Conservation (phyloP, 2,329 filamentous ascomycete species). For the Tothia fuscella region DNA sequence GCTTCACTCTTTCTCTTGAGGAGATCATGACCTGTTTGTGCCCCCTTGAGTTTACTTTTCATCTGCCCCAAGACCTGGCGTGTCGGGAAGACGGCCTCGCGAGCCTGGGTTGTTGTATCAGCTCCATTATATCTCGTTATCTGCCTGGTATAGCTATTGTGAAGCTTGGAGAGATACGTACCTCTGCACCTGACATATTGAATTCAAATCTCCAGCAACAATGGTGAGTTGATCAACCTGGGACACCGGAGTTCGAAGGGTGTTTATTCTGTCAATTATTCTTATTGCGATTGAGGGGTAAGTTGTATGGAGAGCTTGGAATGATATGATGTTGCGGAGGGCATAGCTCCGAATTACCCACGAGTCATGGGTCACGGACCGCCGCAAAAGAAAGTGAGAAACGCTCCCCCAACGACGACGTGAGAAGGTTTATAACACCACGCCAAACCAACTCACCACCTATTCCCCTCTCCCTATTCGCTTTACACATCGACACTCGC, state of each 20-base stretch:
- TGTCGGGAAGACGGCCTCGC: slow-evolving; percentile 94
- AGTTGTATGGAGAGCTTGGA: slow-evolving; percentile 2
- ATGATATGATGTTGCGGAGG: too few relatives aligned
- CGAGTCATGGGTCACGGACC: not conserved
- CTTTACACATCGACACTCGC: not conserved
- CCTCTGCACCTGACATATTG: slow-evolving; percentile 43
- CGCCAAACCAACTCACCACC: not conserved
- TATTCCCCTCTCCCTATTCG: not conserved
- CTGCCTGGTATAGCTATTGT: not conserved
- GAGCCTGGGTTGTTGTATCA: slow-evolving; percentile 48
- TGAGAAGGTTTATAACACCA: not conserved
- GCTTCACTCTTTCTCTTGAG: slow-evolving; percentile 97
- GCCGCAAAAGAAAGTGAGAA: not conserved
- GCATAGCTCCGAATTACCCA: too few relatives aligned
- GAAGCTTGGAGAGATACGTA: slow-evolving; percentile 22
- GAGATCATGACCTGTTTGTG: slow-evolving; percentile 70
- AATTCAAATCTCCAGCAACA: too few relatives aligned
- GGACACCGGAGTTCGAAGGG: slow-evolving; percentile 14
- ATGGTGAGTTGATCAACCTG: not conserved
- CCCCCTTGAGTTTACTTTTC: slow-evolving; percentile 92
- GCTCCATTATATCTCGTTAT: slow-evolving; percentile 9
- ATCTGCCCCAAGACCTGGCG: slow-evolving; percentile 93
- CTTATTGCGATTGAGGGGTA: not conserved
- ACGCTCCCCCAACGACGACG: not conserved
- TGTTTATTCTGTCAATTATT: slow-evolving; percentile 2